These are phyloP conservation scores for Trichosporon faecale DNA, from an alignment of 1,284 basidiomycete species.

Conservation along the genomic window DNA sequence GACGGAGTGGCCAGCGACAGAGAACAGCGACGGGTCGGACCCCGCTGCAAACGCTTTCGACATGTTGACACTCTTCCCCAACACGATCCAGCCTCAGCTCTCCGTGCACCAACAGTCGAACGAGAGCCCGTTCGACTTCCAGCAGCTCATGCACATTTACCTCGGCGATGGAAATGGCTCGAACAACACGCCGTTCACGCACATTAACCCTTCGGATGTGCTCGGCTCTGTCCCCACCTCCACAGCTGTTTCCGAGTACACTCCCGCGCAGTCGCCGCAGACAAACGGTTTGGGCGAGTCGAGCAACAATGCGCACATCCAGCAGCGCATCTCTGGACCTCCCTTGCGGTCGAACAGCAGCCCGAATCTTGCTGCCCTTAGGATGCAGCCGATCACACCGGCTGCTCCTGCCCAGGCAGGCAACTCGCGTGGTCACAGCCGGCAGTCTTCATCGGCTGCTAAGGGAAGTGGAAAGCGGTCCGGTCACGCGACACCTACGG, in stretches of 20 bases:
- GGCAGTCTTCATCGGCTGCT: neutral
- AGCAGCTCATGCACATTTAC: slow-evolving; percentile 53
- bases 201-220: slow-evolving; percentile 83
- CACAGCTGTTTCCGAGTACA: neutral
- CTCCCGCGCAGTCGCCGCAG: slow-evolving; percentile 31
- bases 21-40: slow-evolving; percentile 4
- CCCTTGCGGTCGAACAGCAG: slow-evolving; percentile 47
- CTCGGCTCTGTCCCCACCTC: slow-evolving; percentile 44
- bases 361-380: slow-evolving; percentile 45
- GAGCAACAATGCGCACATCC: slow-evolving; percentile 27
- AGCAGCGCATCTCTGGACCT: slow-evolving; percentile 17
- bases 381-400: slow-evolving; percentile 9
- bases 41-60: slow-evolving; percentile 15
- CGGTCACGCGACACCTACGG: slow-evolving; percentile 17
- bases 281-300: slow-evolving; percentile 24
- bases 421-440: slow-evolving; percentile 1
- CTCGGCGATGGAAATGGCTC: slow-evolving; percentile 40
- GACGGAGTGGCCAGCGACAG: slow-evolving; percentile 2
- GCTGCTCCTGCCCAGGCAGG: neutral
- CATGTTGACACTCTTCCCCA: slow-evolving; percentile 13
- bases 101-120: slow-evolving; percentile 10
- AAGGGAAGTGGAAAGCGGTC: slow-evolving; percentile 10
- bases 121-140: slow-evolving; percentile 49
- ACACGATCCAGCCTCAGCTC: neutral
- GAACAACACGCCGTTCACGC: slow-evolving; percentile 61